Conservation (phyloP, 805 yeast genomes). For the Starmerella sp. region DNA sequence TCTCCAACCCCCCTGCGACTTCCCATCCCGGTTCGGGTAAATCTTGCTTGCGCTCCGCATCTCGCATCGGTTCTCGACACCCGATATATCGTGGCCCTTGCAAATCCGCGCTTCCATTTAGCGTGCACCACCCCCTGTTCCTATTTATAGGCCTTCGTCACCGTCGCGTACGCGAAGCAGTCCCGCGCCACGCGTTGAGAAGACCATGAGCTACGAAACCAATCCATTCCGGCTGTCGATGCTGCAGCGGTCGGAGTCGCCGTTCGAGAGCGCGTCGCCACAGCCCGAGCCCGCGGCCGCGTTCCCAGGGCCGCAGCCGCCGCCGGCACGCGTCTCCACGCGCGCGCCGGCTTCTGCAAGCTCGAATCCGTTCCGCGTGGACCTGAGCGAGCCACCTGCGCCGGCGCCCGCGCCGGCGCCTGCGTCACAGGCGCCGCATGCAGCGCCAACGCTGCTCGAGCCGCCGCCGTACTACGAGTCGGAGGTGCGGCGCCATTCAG, state of each 20-base stretch:
- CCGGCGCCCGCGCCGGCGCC: neutral
- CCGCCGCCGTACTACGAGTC: constrained; percentile 18
- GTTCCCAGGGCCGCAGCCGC: neutral
- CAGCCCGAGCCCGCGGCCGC: neutral
- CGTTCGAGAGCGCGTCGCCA: constrained; percentile 20
- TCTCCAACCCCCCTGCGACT: neutral
- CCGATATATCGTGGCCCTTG: neutral
- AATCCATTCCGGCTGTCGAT: constrained; percentile 25
- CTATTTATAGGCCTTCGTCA: neutral
- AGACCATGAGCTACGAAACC: constrained; percentile 15
- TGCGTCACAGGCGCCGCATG: too few relatives aligned
- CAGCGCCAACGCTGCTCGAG: constrained; percentile 3
- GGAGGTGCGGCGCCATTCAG: constrained; percentile 18
- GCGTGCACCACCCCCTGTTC: neutral
- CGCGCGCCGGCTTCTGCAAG: neutral
- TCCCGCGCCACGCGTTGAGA: neutral
- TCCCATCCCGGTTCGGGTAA: neutral
- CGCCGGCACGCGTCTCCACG: neutral
- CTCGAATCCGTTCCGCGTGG: constrained; percentile 15
- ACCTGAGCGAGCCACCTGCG: constrained; percentile 5
- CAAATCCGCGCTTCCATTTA: neutral
- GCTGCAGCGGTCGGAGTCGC: constrained; percentile 24
- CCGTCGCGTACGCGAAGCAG: neutral
- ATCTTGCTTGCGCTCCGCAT: neutral
- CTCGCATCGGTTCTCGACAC: neutral